Conservation (phyloP, 192 early-diverging fungal genomes). For the Phlyctochytrium arcticum region DNA sequence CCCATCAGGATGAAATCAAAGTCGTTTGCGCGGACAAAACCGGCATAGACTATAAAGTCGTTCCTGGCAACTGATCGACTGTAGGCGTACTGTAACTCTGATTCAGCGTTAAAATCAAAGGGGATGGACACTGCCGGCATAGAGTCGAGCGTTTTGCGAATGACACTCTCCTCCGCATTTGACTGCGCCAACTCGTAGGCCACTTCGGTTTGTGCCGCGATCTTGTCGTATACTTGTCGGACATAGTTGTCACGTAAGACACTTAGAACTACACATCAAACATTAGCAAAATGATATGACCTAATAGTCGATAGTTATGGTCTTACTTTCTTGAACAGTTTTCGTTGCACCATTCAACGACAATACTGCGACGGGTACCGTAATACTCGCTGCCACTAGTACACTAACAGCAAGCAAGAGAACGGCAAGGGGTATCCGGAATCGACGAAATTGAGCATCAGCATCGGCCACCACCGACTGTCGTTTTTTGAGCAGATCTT, state of each 20-base stretch:
- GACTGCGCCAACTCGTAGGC: slow-evolving; percentile 3
- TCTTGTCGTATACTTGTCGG: slow-evolving; percentile 3
- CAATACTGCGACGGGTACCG: background rate
- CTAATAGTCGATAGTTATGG: no score
- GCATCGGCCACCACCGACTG: no score
- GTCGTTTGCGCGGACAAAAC: background rate
- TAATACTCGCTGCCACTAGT: background rate
- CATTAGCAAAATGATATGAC: background rate
- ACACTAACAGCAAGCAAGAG: background rate
- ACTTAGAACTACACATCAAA: background rate
- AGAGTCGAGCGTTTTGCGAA: background rate
- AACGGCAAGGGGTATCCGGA: background rate
- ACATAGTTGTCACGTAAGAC: background rate
- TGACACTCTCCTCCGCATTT: background rate
- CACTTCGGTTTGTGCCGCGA: background rate
- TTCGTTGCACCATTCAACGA: slow-evolving; percentile 4
- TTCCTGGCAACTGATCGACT: background rate
- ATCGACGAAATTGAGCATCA: no score
- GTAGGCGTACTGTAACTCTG: background rate
- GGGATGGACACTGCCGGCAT: background rate
- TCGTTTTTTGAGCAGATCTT: no score
- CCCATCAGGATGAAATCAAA: background rate
- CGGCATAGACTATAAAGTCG: background rate
- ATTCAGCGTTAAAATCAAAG: background rate
- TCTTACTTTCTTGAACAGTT: background rate